Percentiles rank a stretch among this genome's conserved stretches.
Evolutionary conservation across 2,329 filamentous ascomycete genomes (phyloP).

Genomic region (Fusarium sp.): DNA sequence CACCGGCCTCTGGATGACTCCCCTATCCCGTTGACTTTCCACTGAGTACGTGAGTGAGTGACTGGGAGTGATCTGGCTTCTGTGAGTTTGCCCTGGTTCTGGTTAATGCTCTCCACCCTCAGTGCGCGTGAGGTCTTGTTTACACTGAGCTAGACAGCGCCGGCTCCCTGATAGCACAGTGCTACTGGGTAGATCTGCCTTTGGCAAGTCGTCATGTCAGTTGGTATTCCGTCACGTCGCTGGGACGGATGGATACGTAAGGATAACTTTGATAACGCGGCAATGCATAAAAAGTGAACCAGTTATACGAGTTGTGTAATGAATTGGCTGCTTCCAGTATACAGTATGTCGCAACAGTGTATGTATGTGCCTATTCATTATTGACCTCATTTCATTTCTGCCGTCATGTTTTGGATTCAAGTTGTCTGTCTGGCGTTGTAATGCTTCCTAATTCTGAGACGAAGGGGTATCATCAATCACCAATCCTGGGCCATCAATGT

Average conservation of each 20-base stretch:
- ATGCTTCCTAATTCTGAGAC: constrained; percentile 34
- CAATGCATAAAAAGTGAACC: neutral
- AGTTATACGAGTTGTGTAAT: constrained; percentile 21
- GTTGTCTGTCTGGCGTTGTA: constrained; percentile 18
- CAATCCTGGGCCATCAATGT: constrained; percentile 27
- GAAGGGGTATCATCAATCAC: constrained; percentile 29
- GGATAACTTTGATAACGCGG: constrained; percentile 11
- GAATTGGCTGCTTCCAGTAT: neutral
- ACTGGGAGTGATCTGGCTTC: constrained; percentile 1
- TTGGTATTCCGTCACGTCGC: constrained; percentile 27
- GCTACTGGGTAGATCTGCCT: neutral
- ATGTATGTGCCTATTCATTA: constrained; percentile 1
- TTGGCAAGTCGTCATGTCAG: constrained; percentile 36
- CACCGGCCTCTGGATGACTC: constrained; percentile 35
- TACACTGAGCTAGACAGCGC: constrained; percentile 16
- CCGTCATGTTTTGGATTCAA: constrained; percentile 32
- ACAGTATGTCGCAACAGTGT: constrained; percentile 18
- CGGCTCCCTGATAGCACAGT: constrained; percentile 24
- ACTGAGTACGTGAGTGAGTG: neutral
- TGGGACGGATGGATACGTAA: neutral
- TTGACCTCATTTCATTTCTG: constrained; percentile 4
- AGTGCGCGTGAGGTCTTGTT: constrained; percentile 23
- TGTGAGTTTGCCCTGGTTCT: neutral
- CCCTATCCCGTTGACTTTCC: neutral
- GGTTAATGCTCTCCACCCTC: constrained; percentile 16